phyloP scores from a whole-genome alignment of 1,284 basidiomycete genomes.

The Termitomyces sp. region DNA sequence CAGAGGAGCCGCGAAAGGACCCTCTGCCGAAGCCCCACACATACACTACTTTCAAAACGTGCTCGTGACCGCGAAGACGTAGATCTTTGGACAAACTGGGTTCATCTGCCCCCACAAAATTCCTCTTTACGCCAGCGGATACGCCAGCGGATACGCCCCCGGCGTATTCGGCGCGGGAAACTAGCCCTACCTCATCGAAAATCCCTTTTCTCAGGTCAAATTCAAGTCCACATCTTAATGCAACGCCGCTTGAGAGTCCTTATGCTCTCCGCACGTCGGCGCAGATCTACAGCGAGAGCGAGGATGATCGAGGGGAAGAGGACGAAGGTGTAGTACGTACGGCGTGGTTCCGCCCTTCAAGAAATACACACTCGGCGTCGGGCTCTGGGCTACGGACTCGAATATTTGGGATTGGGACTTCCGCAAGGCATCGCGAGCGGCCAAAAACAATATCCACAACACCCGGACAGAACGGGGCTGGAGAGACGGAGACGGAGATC shows the following conservation, averaged over 20 bases:
- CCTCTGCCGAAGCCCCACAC: neutral
- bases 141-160: conserved; percentile 19
- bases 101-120: conserved; percentile 9
- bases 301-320: conserved; percentile 13
- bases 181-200: conserved; percentile 4
- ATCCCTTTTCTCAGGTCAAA: conserved; percentile 20
- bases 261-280: conserved; percentile 14
- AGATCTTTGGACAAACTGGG: conserved; percentile 6
- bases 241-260: conserved; percentile 15
- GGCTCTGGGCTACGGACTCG: conserved; percentile 8
- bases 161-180: conserved; percentile 16
- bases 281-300: conserved; percentile 15
- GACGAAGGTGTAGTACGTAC: conserved; percentile 2
- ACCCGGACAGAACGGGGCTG: conserved; percentile 55
- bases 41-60: neutral
- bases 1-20: neutral
- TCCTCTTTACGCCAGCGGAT: conserved; percentile 20
- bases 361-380: neutral
- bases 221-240: conserved; percentile 21
- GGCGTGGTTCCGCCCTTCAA: conserved; percentile 4
- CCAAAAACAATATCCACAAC: conserved; percentile 54
- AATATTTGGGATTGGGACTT: conserved; percentile 13
- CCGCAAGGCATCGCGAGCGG: conserved; percentile 24
- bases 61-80: neutral
- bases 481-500: conserved; percentile 73